These are phyloP conservation scores for Colletotrichum cordylinicola DNA, from an alignment of 2,329 filamentous ascomycete species.

Conservation along the genomic window DNA sequence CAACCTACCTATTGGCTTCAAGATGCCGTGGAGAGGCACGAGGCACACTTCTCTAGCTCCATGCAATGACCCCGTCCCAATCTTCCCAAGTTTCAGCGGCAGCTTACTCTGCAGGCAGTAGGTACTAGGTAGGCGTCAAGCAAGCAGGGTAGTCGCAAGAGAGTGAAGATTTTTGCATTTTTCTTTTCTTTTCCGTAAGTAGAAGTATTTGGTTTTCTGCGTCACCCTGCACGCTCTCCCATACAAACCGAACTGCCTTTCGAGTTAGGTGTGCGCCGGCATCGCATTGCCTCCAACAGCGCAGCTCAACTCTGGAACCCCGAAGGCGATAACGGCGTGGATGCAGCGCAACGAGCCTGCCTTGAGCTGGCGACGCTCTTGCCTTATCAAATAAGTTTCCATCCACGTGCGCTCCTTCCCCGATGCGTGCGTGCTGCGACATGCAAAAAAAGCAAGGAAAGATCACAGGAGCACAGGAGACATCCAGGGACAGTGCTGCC, in stretches of 20 bases:
- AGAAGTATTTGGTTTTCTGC: background rate
- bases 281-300: background rate
- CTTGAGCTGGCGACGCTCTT: background rate
- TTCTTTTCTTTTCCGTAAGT: background rate
- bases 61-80: constrained; percentile 13
- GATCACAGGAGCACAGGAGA: background rate
- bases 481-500: background rate
- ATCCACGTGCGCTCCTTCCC: background rate
- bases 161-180: background rate
- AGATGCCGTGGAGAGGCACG: background rate
- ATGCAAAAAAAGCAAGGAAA: constrained; percentile 6
- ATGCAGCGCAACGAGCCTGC: background rate
- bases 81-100: constrained; percentile 16
- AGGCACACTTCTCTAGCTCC: constrained; percentile 13
- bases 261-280: background rate
- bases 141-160: background rate
- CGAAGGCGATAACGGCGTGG: background rate
- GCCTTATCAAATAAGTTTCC: background rate
- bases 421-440: background rate
- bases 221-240: background rate
- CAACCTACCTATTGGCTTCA: background rate
- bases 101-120: constrained; percentile 8
- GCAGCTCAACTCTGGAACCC: background rate
- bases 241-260: background rate
- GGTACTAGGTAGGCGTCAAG: background rate